phyloP scores from a whole-genome alignment of 2,329 filamentous ascomycete species.

The Cryphonectria parasitica region DNA sequence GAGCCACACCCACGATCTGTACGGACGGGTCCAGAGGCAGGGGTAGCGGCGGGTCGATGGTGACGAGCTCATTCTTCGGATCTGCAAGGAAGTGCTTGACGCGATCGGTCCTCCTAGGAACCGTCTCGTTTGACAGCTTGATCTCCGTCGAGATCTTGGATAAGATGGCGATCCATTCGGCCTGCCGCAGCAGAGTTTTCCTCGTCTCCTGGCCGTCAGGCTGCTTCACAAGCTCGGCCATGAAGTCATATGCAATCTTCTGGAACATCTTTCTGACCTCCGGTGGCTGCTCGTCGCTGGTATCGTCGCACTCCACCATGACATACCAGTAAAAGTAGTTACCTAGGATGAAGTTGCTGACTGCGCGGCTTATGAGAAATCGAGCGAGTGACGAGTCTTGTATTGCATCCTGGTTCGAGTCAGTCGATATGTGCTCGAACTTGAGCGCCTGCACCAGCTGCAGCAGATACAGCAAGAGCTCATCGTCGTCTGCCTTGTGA shows the following conservation, averaged over 20 bases:
- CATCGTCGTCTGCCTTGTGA: conserved; percentile 89
- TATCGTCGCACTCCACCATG: conserved; percentile 95
- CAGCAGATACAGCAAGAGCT: conserved; percentile 86
- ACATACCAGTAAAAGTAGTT: conserved; percentile 99
- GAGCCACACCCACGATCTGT: conserved; percentile 75
- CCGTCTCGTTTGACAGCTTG: conserved; percentile 76
- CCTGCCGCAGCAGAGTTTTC: conserved; percentile 80
- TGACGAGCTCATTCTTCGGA: conserved; percentile 83
- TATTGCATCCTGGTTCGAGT: conserved; percentile 63
- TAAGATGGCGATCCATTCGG: conserved; percentile 84
- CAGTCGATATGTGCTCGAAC: conserved; percentile 76
- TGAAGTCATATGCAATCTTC: conserved; percentile 94
- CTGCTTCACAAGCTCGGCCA: conserved; percentile 78
- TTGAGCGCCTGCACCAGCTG: conserved; percentile 96
- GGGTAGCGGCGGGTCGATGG: conserved; percentile 83
- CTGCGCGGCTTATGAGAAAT: conserved; percentile 87
- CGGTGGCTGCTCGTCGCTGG: conserved; percentile 72
- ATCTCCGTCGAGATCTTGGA: conserved; percentile 90
- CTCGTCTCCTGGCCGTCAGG: conserved; percentile 73
- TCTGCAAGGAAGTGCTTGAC: conserved; percentile 85
- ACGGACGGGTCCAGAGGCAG: conserved; percentile 87
- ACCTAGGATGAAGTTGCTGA: conserved; percentile 85
- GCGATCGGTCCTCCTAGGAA: conserved; percentile 78
- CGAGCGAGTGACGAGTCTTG: conserved; percentile 83
- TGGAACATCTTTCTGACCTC: conserved; percentile 85